These are phyloP conservation scores for Herpetospermum pedunculosum DNA, from an alignment of 306 rosid species.

Conservation along the genomic window DNA sequence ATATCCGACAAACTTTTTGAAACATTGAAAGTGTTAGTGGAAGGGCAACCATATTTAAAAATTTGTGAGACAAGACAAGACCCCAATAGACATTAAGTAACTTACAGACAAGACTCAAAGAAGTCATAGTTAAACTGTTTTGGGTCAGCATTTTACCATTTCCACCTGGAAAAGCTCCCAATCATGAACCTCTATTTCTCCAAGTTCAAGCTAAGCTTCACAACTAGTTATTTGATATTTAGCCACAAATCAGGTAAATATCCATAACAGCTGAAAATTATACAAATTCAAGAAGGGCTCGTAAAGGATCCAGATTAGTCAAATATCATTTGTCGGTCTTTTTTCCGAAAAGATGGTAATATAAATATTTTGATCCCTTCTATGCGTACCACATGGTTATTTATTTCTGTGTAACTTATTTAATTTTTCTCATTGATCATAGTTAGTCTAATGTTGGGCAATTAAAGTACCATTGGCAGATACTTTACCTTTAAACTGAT, in stretches of 20 bases:
- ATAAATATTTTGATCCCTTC: background rate
- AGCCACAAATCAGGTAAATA: background rate
- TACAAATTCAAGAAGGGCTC: background rate
- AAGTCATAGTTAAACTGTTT: slow-evolving; percentile 2
- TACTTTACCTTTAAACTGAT: slow-evolving; percentile 74
- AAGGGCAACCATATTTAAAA: background rate
- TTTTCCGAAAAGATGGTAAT: background rate
- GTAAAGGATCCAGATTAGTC: background rate
- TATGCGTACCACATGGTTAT: background rate
- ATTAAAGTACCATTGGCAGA: background rate
- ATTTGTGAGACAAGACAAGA: background rate
- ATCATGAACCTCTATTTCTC: background rate
- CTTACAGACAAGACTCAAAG: background rate
- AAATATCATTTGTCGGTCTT: background rate
- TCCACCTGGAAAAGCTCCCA: background rate
- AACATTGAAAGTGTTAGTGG: background rate
- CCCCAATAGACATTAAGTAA: background rate
- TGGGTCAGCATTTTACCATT: slow-evolving; percentile 9
- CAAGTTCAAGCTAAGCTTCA: slow-evolving; percentile 11
- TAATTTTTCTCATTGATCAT: background rate
- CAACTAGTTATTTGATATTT: background rate
- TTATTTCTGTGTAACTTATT: background rate
- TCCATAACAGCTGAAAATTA: background rate
- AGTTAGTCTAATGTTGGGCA: background rate
- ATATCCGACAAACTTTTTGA: background rate